Base-by-base conservation (phyloP, 2,329 filamentous ascomycete genomes). In the Dactylellina sp. region DNA sequence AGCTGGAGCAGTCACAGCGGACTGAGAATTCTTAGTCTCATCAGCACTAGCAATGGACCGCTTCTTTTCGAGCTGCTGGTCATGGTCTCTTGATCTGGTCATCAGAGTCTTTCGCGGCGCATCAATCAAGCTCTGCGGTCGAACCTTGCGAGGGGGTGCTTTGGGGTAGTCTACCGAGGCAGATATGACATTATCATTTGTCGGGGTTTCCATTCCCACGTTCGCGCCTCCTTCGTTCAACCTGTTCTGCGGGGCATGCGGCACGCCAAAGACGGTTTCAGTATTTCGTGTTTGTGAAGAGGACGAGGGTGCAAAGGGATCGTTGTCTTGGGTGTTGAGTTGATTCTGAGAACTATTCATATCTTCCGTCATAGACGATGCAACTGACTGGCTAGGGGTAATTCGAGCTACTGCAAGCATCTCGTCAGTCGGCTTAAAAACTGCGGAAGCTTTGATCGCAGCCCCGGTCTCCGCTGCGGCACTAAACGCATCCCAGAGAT, bases 401-500 rank as follows among this genome's bases (percentile, higher is more conserved):
- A 82, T 61, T 86, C 81, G 81, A 32, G 71, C 59, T 6, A 62
- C 71, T 25, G 76, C 76, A 7, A 78, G 60, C 78, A 91, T 85
- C 75, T 91, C 89, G 20, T 86, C 83, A 14, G 86, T 92, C 77
- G 90, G 83, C 80, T 89, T 92, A 83, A 97, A 99, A 75, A 97
- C 91, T 79, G 37, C 39, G n/a, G 22, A 18, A 39, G 46, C 35
- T 16, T 52, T 20, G 39, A 68, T 65, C 9, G 50, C 76, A 81
- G 78, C 80, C 83, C 87, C 88, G 46, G 87, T 91, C 79, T 97
- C 93, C 80, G 93, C 97, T 6, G 99, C 85, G 14, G 88, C 90
- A 20, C 89, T 89, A 79, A 98, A 98, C 0, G 94, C 93, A 84
- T 99, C 95, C 95, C 95, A 99, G 87, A 97, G 95, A 81, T 98